These are phyloP conservation scores for Knufia fluminis DNA, from an alignment of 2,329 filamentous ascomycete genomes.

Conservation along the genomic window DNA sequence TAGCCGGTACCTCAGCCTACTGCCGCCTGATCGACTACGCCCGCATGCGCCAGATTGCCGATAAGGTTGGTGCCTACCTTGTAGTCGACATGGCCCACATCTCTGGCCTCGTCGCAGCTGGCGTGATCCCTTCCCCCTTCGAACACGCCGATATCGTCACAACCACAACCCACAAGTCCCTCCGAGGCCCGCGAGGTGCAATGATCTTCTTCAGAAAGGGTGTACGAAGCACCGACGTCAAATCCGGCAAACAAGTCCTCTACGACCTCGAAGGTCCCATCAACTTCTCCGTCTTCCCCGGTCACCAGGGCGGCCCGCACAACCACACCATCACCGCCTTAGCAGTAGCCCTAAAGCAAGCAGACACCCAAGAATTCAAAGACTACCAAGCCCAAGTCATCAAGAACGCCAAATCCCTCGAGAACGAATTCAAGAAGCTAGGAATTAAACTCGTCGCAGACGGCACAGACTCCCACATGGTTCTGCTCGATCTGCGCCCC, in stretches of 20 bases:
- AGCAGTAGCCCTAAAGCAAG: constrained; percentile 90
- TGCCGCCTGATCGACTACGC: constrained; percentile 95
- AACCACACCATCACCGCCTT: constrained; percentile 99
- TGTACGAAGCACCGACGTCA: constrained; percentile 77
- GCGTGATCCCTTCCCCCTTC: constrained; percentile 90
- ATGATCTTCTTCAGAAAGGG: constrained; percentile 99
- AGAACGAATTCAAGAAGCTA: constrained; percentile 58
- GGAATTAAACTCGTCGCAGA: constrained; percentile 92
- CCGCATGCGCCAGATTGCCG: constrained; percentile 91
- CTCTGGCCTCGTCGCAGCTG: constrained; percentile 85
- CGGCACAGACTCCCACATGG: constrained; percentile 96
- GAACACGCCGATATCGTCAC: constrained; percentile 90
- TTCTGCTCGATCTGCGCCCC: constrained; percentile 86
- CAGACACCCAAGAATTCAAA: constrained; percentile 80
- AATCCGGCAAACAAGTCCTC: constrained; percentile 78
- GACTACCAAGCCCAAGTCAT: constrained; percentile 89
- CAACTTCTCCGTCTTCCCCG: constrained; percentile 98
- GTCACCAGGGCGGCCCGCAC: constrained; percentile 96
- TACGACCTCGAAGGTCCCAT: constrained; percentile 95
- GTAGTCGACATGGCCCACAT: constrained; percentile 99
- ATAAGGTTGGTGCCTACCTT: constrained; percentile 87
- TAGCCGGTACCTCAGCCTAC: constrained; percentile 96
- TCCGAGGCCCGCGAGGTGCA: constrained; percentile 90
- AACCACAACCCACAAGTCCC: constrained; percentile 97
- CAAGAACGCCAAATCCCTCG: constrained; percentile 84